phyloP scores from a whole-genome alignment of 2,329 filamentous ascomycete species.

The Calonectria montana region DNA sequence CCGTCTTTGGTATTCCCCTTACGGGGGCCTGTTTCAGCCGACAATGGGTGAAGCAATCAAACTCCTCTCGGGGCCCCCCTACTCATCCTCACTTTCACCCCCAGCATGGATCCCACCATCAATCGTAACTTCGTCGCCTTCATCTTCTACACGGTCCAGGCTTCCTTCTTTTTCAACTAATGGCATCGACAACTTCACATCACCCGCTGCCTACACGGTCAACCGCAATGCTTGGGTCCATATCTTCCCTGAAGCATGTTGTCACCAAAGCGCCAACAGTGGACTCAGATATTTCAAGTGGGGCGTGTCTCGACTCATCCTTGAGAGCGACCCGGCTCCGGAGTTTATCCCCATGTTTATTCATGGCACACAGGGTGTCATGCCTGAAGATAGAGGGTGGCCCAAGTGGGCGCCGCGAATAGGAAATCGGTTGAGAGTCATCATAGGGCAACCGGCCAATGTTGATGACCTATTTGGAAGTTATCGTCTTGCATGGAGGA shows the following conservation, averaged over 20 bases:
- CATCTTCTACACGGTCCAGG: conserved; percentile 32
- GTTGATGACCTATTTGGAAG: conserved; percentile 81
- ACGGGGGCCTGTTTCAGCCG: conserved; percentile 90
- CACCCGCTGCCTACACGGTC: conserved; percentile 77
- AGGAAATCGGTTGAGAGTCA: conserved; percentile 76
- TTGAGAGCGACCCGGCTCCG: conserved; percentile 88
- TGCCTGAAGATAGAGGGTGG: conserved; percentile 84
- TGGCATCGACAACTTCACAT: conserved; percentile 72
- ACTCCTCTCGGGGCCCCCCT: conserved; percentile 72
- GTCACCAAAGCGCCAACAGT: conserved; percentile 84
- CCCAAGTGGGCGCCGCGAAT: conserved; percentile 84
- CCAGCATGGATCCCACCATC: conserved; percentile 35
- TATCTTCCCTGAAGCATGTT: conserved; percentile 94
- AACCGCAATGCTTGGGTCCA: conserved; percentile 89
- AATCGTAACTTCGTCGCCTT: conserved; percentile 14
- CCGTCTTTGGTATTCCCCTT: conserved; percentile 78
- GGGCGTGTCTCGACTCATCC: conserved; percentile 90
- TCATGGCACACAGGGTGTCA: conserved; percentile 87
- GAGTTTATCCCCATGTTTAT: conserved; percentile 95
- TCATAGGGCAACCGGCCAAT: conserved; percentile 84
- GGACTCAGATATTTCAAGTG: conserved; percentile 98
- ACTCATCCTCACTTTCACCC: conserved; percentile 20
- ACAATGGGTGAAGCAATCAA: conserved; percentile 88
- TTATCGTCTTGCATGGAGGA: conserved; percentile 78
- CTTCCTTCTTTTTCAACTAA: conserved; percentile 72